phyloP scores from a whole-genome alignment of 1,284 basidiomycete genomes.

The Heterobasidion parviporum region DNA sequence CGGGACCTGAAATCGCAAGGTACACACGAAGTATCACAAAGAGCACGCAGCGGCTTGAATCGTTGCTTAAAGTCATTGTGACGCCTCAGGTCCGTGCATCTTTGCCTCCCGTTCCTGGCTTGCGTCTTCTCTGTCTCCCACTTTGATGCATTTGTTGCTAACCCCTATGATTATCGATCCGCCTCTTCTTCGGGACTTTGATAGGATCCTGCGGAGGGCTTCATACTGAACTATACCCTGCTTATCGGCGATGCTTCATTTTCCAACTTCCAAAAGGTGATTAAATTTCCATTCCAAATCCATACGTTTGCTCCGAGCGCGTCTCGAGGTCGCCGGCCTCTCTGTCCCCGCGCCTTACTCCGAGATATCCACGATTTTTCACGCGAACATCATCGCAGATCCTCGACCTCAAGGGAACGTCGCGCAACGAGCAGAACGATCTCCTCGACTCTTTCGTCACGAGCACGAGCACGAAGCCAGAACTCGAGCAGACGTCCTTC shows the following conservation, averaged over 20 bases:
- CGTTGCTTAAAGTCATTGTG: slow-evolving; percentile 88
- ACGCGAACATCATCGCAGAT: slow-evolving; percentile 45
- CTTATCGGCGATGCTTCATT: slow-evolving; percentile 89
- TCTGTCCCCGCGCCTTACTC: background rate
- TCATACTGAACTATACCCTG: slow-evolving; percentile 90
- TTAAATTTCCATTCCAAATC: no score
- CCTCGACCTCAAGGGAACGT: slow-evolving; percentile 91
- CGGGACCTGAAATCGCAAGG: slow-evolving; percentile 28
- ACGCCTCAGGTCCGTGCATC: slow-evolving; percentile 62
- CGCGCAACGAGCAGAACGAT: slow-evolving; percentile 79
- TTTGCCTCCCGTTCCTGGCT: slow-evolving; percentile 19
- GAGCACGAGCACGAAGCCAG: slow-evolving; percentile 81
- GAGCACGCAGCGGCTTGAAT: slow-evolving; percentile 76
- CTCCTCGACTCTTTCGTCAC: slow-evolving; percentile 88
- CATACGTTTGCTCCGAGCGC: no score
- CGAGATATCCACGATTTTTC: background rate
- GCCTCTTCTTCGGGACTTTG: background rate
- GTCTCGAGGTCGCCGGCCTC: no score
- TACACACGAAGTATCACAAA: slow-evolving; percentile 80
- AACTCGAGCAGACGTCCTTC: slow-evolving; percentile 85
- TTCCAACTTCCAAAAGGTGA: slow-evolving; percentile 94
- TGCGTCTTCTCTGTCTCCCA: background rate
- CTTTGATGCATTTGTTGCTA: slow-evolving; percentile 1
- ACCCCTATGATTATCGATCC: background rate
- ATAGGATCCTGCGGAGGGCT: slow-evolving; percentile 85